Conservation (phyloP, 345 rosid species). For the Erucastrum elatum region DNA sequence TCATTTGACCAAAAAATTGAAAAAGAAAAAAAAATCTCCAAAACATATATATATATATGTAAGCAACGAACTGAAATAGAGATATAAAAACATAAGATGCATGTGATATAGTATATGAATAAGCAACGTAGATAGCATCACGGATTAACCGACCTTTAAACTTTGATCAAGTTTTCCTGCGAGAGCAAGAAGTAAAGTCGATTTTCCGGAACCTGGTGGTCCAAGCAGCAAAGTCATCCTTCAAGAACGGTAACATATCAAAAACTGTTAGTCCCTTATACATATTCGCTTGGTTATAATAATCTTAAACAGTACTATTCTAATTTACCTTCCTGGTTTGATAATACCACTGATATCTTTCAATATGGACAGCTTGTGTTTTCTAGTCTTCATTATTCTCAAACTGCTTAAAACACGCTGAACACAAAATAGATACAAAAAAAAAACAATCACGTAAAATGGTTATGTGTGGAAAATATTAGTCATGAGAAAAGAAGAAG, state of each 20-base stretch:
- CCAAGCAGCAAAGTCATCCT: constrained; percentile 96
- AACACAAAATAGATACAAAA: not conserved
- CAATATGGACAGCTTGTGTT: constrained; percentile 54
- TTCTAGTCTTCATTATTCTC: constrained; percentile 51
- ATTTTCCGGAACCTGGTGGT: constrained; percentile 94
- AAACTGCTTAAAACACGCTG: constrained; percentile 49
- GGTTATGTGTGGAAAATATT: not conserved
- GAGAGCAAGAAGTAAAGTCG: constrained; percentile 77
- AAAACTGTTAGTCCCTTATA: constrained; percentile 9
- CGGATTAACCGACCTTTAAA: constrained; percentile 48
- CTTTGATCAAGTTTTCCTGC: constrained; percentile 69
- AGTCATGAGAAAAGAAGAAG: not conserved
- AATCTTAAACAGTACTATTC: not conserved
- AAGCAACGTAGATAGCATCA: constrained; percentile 28
- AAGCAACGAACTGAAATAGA: constrained; percentile 8
- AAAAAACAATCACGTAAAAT: not conserved
- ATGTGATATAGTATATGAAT: constrained; percentile 22
- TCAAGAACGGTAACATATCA: not conserved
- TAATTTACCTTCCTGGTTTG: constrained; percentile 70
- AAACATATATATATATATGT: constrained; percentile 1
- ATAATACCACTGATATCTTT: constrained; percentile 64
- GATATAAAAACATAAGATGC: constrained; percentile 7
- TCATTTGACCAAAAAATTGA: not conserved
- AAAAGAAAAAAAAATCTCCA: not conserved
- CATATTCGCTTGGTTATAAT: not conserved